Percentiles rank a stretch among this genome's conserved stretches.
phyloP scores from a whole-genome alignment of 2,329 filamentous ascomycete species.

The Penicillium fuscoglaucum region DNA sequence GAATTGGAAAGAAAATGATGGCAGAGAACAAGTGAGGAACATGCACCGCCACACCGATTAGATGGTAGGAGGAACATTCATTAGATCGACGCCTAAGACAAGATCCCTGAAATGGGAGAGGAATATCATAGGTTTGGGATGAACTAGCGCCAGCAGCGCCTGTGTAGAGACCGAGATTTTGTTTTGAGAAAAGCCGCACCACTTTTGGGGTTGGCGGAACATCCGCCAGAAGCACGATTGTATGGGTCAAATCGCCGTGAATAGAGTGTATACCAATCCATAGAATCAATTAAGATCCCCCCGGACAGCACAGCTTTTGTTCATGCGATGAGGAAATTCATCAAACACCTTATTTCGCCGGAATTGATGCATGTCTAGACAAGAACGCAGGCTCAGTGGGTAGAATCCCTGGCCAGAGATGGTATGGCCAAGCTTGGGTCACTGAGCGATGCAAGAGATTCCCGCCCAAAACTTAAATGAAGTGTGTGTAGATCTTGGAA shows the following conservation, averaged over 20 bases:
- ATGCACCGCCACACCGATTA: constrained; percentile 14
- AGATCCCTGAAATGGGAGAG: background rate
- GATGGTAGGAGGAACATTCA: constrained; percentile 20
- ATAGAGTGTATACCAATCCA: background rate
- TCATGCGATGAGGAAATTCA: constrained; percentile 11
- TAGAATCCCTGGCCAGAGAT: background rate
- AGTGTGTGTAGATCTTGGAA: constrained; percentile 99
- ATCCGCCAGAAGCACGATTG: constrained; percentile 4
- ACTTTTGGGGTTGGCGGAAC: constrained; percentile 13
- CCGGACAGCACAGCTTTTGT: background rate
- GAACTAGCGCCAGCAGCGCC: constrained; percentile 2
- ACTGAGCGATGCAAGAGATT: constrained; percentile 24
- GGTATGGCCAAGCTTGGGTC: constrained; percentile 10
- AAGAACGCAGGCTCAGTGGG: constrained; percentile 16
- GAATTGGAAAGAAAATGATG: constrained; percentile 6
- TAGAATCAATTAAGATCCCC: background rate
- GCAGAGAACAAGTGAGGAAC: constrained; percentile 16
- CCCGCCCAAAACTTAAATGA: constrained; percentile 70
- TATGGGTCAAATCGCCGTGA: background rate
- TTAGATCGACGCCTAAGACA: constrained; percentile 22
- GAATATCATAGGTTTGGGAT: background rate
- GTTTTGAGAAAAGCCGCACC: constrained; percentile 17
- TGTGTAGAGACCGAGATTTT: constrained; percentile 8
- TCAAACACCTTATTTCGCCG: constrained; percentile 25
- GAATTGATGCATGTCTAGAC: constrained; percentile 31